Evolutionary conservation across 164 flowering plant species (phyloP), one percentile per base, ranked within the genome.

Genomic region (Magnolia sinica): DNA sequence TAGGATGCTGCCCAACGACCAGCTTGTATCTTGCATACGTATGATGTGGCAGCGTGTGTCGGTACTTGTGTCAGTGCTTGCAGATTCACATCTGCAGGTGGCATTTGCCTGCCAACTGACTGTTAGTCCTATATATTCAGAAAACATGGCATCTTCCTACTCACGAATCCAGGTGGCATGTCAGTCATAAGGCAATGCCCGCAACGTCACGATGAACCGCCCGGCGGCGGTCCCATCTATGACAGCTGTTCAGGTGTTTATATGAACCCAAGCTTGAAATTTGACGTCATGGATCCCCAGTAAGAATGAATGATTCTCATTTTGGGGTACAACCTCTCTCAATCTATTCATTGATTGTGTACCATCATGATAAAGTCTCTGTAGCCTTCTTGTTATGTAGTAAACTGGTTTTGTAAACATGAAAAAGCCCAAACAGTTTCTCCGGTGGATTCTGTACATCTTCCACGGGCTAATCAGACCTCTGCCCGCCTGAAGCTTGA

Each of bases 81-180:
- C 29, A 27, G 29, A 27, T 27, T 27, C 29, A 27, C 29, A 27
- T 27, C 29, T 27, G 29, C 29, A 27, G 29, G 29, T 27, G 59
- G 10, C 59, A 52, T 52, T 52, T 52, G 59, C 59, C 10, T 1
- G 59, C 10, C 59, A 6, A 61, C 20, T 52, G 59, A 52, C 58
- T 1, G 9, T 14, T 8, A 14, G 8, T 50, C 18, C 51, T 31
- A 10, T 23, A 1, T 52, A 9, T 77, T 77, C 91, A 96, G 98
- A 84, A 88, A 69, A 13, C 95, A 96, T 83, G 99, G 98, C 20
- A 93, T 93, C 50, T 96, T 96, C 81, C 87, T 93, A 65, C 76
- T 93, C 81, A 91, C 98, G n/a, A 83, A 86, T 13, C 97, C 96
- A 0, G 98, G 95, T 45, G 99, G 99, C 67, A 89, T 96, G 94